Conservation (phyloP, 805 yeast genomes). For the Saturnispora besseyi region DNA sequence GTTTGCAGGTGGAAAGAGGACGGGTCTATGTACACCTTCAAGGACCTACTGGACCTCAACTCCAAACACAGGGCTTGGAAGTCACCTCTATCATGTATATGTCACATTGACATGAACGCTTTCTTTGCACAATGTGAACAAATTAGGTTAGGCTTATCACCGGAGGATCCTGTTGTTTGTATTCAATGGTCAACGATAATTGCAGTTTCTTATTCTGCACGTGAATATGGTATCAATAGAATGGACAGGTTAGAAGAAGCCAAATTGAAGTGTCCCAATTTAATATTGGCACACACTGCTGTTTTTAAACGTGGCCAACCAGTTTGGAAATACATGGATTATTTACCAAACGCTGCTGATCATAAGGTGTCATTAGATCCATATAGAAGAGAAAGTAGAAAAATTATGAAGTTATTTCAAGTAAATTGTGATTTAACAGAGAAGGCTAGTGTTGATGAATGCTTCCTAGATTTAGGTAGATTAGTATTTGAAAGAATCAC, state of each 20-base stretch:
- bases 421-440: constrained; percentile 62
- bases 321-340: constrained; percentile 66
- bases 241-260: constrained; percentile 70
- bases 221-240: constrained; percentile 71
- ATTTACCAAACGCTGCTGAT: constrained; percentile 46
- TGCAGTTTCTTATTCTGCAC: constrained; percentile 87
- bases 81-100: constrained; percentile 70
- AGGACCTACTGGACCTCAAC: constrained; percentile 41
- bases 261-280: constrained; percentile 59
- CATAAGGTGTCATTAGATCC: constrained; percentile 90
- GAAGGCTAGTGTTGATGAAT: constrained; percentile 94
- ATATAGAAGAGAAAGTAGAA: constrained; percentile 78
- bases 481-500: constrained; percentile 38
- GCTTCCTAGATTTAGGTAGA: constrained; percentile 77
- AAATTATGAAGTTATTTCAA: constrained; percentile 59
- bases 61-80: constrained; percentile 39
- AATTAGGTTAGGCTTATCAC: constrained; percentile 53
- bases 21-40: constrained; percentile 38
- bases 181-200: constrained; percentile 88
- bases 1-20: background rate
- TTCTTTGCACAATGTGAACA: constrained; percentile 94
- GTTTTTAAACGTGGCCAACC: constrained; percentile 83
- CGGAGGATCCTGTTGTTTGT: constrained; percentile 80
- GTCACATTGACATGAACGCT: constrained; percentile 87
- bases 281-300: constrained; percentile 85